Evolutionary conservation across 2,329 filamentous ascomycete species (phyloP).

Genomic region (Fusarium udum): DNA sequence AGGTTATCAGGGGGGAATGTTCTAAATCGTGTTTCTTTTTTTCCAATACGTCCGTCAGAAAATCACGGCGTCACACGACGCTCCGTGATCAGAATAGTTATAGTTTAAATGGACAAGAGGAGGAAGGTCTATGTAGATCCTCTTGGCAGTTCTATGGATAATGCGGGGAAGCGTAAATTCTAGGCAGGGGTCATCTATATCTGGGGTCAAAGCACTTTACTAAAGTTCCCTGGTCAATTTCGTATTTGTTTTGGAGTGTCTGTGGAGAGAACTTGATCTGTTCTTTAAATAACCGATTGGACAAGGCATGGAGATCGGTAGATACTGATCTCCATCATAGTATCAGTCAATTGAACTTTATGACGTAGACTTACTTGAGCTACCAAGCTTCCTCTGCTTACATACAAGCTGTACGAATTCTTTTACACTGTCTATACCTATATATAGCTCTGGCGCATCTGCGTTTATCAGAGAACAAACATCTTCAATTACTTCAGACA

Average conservation of each 20-base stretch:
- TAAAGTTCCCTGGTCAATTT: no score
- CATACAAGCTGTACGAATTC: fast-evolving
- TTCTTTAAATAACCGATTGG: neutral
- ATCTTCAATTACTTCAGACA: fast-evolving
- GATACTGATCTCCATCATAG: neutral
- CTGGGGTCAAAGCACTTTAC: neutral
- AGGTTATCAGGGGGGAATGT: no score
- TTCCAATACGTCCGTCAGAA: neutral
- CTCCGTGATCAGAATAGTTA: neutral
- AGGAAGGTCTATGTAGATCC: neutral
- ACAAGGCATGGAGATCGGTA: fast-evolving
- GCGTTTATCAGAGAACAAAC: neutral
- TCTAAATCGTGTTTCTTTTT: neutral
- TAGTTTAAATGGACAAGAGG: neutral
- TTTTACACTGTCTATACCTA: neutral
- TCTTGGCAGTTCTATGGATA: neutral
- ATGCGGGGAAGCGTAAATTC: neutral
- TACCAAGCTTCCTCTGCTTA: neutral
- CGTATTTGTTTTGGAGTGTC: no score
- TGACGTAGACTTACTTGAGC: fast-evolving
- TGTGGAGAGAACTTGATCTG: no score
- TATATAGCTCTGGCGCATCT: neutral
- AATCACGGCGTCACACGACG: neutral
- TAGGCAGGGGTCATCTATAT: no score
- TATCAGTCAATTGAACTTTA: neutral